These are phyloP conservation scores for Fusarium piperis DNA, from an alignment of 2,329 filamentous ascomycete genomes.

Conservation along the genomic window DNA sequence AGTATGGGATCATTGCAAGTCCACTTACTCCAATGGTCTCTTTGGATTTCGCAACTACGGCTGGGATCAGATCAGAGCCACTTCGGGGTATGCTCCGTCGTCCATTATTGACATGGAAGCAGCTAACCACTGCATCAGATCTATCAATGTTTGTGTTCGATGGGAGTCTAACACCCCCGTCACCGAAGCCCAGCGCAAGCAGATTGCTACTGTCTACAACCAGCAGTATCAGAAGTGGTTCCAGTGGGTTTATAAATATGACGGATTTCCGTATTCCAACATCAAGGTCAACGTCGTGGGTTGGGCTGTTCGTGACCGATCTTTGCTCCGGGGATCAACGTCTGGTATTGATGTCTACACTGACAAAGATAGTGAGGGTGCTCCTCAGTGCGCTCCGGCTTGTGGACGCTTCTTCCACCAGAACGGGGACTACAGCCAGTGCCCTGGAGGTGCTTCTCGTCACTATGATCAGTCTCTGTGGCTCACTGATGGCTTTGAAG, in stretches of 20 bases:
- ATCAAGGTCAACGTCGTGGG: conserved; percentile 53
- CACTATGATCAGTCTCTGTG: conserved; percentile 58
- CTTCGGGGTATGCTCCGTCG: conserved; percentile 36
- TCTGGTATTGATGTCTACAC: conserved; percentile 53
- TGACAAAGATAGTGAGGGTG: conserved; percentile 49
- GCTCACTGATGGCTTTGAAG: conserved; percentile 56
- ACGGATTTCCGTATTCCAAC: conserved; percentile 53
- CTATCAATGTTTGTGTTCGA: conserved; percentile 49
- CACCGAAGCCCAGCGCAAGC: conserved; percentile 49
- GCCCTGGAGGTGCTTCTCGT: conserved; percentile 44
- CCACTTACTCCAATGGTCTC: conserved; percentile 37
- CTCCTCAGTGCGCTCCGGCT: conserved; percentile 50
- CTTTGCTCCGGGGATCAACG: conserved; percentile 49
- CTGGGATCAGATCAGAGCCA: conserved; percentile 46
- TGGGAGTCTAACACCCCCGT: conserved; percentile 52
- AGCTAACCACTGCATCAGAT: neutral
- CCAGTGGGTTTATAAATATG: conserved; percentile 53
- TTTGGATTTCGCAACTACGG: conserved; percentile 45
- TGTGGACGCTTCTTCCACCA: conserved; percentile 57
- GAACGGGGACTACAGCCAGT: conserved; percentile 51
- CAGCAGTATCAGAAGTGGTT: conserved; percentile 53
- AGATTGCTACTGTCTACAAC: conserved; percentile 48
- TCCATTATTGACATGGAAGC: neutral
- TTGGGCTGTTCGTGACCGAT: conserved; percentile 52
- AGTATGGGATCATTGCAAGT: conserved; percentile 42